phyloP scores from a whole-genome alignment of 2,329 filamentous ascomycete genomes.

The Eutypa lata region DNA sequence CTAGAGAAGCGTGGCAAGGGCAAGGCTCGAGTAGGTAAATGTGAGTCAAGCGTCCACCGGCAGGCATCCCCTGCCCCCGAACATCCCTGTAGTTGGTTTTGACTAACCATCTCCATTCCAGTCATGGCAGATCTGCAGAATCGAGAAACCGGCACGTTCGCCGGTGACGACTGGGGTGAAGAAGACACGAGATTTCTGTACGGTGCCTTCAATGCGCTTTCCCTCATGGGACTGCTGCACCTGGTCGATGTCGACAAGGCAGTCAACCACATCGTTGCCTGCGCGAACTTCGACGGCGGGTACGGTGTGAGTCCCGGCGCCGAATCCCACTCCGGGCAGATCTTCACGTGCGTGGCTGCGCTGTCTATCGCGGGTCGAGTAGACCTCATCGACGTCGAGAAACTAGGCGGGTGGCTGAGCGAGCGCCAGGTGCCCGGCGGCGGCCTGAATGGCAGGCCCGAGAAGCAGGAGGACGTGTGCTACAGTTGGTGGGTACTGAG shows the following conservation, averaged over 20 bases:
- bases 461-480: constrained; percentile 95
- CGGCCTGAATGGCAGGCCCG: constrained; percentile 88
- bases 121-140: constrained; percentile 84
- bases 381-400: constrained; percentile 78
- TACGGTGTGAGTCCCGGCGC: constrained; percentile 88
- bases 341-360: constrained; percentile 89
- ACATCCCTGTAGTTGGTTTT: constrained; percentile 13
- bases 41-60: constrained; percentile 49
- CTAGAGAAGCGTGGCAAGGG: constrained; percentile 70
- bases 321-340: constrained; percentile 92
- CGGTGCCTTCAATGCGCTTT: constrained; percentile 83
- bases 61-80: constrained; percentile 9
- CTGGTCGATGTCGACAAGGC: constrained; percentile 78
- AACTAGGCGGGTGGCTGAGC: constrained; percentile 84
- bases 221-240: constrained; percentile 70
- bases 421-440: constrained; percentile 86
- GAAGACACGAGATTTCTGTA: constrained; percentile 94
- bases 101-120: constrained; percentile 26
- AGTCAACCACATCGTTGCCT: constrained; percentile 73
- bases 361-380: constrained; percentile 79
- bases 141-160: constrained; percentile 77
- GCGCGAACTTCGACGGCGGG: constrained; percentile 90
- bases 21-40: constrained; percentile 72
- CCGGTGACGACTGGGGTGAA: constrained; percentile 95
- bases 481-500: constrained; percentile 99